A percentile compares a stretch with the other conserved stretches of the same genome.
phyloP scores from a whole-genome alignment of 2,329 filamentous ascomycete species.

The Teratosphaeria zuluensis region DNA sequence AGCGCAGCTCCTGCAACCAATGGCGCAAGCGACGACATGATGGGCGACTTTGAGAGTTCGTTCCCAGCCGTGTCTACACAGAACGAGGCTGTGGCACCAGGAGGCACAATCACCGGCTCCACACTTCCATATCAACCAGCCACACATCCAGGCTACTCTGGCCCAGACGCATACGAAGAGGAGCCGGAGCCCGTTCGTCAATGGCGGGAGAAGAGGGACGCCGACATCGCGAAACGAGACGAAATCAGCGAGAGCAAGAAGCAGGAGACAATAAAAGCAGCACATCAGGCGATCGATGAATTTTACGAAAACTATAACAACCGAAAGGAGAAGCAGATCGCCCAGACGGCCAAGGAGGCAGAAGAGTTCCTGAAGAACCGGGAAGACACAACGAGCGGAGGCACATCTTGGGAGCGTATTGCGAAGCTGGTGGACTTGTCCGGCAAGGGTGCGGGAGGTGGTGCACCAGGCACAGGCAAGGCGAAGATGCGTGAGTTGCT shows the following conservation, averaged over 20 bases:
- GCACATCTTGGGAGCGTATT: slow-evolving; percentile 97
- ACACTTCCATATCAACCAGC: slow-evolving; percentile 46
- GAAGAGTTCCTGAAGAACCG: slow-evolving; percentile 82
- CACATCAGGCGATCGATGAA: slow-evolving; percentile 90
- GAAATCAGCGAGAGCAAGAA: slow-evolving; percentile 77
- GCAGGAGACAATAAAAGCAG: slow-evolving; percentile 75
- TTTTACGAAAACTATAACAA: slow-evolving; percentile 99
- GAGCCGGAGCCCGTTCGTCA: slow-evolving; percentile 80
- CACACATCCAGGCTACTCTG: slow-evolving; percentile 8
- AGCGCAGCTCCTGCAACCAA: slow-evolving; percentile 29
- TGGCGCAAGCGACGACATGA: slow-evolving; percentile 20
- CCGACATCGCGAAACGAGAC: slow-evolving; percentile 70
- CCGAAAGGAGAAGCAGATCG: slow-evolving; percentile 89
- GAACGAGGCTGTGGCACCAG: slow-evolving; percentile 66
- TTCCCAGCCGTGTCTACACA: slow-evolving; percentile 73
- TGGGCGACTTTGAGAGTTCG: slow-evolving; percentile 68
- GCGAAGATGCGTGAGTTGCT: slow-evolving; percentile 90
- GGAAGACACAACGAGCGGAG: slow-evolving; percentile 87
- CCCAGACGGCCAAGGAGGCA: slow-evolving; percentile 81
- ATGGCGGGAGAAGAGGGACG: slow-evolving; percentile 86
- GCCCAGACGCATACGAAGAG: slow-evolving; percentile 54
- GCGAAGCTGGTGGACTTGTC: slow-evolving; percentile 95
- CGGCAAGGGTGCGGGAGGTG: slow-evolving; percentile 80
- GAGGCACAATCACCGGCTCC: slow-evolving; percentile 69
- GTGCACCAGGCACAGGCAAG: slow-evolving; percentile 84